These are phyloP conservation scores for Heliophila coronopifolia DNA, from an alignment of 441 rosid species.

Conservation along the genomic window DNA sequence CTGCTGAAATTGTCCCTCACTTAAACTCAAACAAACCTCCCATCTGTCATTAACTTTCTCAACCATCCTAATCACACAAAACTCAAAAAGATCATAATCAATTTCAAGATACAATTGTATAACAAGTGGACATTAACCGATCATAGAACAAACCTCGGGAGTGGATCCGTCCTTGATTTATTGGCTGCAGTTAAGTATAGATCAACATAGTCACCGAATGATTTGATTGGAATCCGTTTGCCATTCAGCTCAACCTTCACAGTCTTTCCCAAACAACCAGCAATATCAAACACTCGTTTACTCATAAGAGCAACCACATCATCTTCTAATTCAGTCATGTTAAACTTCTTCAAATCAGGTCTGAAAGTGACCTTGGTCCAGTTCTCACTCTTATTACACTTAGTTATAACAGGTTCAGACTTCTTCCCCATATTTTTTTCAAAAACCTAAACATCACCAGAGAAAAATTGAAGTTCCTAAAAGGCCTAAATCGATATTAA, in stretches of 20 bases:
- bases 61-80: slow-evolving; percentile 41
- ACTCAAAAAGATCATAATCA: slow-evolving; percentile 1
- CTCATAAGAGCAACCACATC: slow-evolving; percentile 92
- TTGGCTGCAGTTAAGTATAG: slow-evolving; percentile 55
- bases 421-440: slow-evolving; percentile 79
- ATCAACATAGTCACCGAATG: slow-evolving; percentile 65
- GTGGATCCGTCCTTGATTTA: slow-evolving; percentile 33
- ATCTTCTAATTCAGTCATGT: slow-evolving; percentile 69
- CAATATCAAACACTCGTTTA: slow-evolving; percentile 79
- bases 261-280: slow-evolving; percentile 93
- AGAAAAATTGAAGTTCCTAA: background rate
- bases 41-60: slow-evolving; percentile 75
- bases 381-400: slow-evolving; percentile 61
- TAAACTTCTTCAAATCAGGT: slow-evolving; percentile 77
- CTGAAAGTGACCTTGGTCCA: slow-evolving; percentile 91
- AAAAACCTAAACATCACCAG: slow-evolving; percentile 51
- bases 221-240: slow-evolving; percentile 55
- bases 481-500: background rate
- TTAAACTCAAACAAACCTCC: slow-evolving; percentile 75
- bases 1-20: slow-evolving; percentile 98
- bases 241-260: slow-evolving; percentile 90
- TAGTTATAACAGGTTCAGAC: slow-evolving; percentile 51
- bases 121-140: background rate
- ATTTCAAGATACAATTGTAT: background rate
- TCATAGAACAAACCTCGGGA: slow-evolving; percentile 44